Conservation (phyloP, 495 filamentous ascomycete species). For the Xanthoparmelia taractica region DNA sequence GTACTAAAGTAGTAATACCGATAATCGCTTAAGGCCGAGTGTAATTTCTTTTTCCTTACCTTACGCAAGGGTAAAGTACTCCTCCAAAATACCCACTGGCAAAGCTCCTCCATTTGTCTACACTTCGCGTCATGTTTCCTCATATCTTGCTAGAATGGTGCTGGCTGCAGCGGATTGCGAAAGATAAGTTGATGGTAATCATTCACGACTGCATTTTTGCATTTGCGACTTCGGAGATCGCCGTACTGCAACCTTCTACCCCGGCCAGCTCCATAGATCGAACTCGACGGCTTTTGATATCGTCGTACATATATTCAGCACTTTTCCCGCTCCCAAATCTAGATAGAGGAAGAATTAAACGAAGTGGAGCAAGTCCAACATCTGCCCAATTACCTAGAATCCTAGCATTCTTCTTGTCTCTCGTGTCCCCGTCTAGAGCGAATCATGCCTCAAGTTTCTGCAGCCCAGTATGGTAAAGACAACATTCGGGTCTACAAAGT, state of each 20-base stretch:
- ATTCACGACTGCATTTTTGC: not conserved
- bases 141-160: not conserved
- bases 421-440: not conserved
- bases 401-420: not conserved
- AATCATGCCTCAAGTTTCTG: constrained; percentile 43
- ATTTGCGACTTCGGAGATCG: constrained; percentile 13
- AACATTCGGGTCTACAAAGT: constrained; percentile 98
- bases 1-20: too few relatives aligned
- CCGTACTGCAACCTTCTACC: constrained; percentile 16
- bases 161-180: not conserved
- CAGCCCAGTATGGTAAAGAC: constrained; percentile 90
- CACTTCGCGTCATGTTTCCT: not conserved
- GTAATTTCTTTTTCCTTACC: too few relatives aligned
- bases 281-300: not conserved
- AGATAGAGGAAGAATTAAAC: not conserved
- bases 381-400: not conserved
- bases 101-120: not conserved
- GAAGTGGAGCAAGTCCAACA: not conserved
- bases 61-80: too few relatives aligned
- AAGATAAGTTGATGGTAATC: not conserved
- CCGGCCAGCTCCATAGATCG: constrained; percentile 8
- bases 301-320: not conserved
- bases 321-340: not conserved
- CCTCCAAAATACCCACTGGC: not conserved
- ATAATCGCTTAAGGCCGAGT: too few relatives aligned